phyloP scores from a whole-genome alignment of 176 grass and related monocot genomes.

The Oryza coarctata region DNA sequence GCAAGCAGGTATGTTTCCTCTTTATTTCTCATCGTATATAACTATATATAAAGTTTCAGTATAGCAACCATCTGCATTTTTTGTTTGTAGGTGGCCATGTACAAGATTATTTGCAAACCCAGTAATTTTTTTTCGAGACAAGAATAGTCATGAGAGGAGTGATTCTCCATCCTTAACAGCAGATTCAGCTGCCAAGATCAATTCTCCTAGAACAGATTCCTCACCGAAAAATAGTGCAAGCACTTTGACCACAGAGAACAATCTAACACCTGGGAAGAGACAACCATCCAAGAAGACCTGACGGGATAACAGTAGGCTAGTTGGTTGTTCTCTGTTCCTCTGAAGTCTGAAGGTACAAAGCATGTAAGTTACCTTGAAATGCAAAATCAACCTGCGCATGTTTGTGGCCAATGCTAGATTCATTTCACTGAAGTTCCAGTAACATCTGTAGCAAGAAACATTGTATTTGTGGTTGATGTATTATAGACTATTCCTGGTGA shows the following conservation, averaged over 20 bases:
- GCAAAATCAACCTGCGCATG: constrained; percentile 19
- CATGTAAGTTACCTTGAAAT: constrained; percentile 39
- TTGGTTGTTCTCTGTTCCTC: constrained; percentile 33
- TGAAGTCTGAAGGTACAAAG: constrained; percentile 26
- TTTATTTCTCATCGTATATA: background rate
- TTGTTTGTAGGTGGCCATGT: constrained; percentile 58
- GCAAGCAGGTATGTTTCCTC: constrained; percentile 52
- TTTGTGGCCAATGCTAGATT: constrained; percentile 23
- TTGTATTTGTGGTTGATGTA: constrained; percentile 33
- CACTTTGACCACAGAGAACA: constrained; percentile 48
- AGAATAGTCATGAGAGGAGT: constrained; percentile 43
- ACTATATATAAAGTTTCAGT: constrained; percentile 24
- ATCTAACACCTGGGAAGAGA: constrained; percentile 57
- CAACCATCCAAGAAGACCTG: constrained; percentile 56
- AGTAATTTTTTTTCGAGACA: constrained; percentile 31
- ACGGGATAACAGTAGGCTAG: constrained; percentile 34
- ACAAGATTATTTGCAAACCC: constrained; percentile 62
- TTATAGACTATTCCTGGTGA: constrained; percentile 13
- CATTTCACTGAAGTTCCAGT: constrained; percentile 22
- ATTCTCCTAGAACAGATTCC: constrained; percentile 48
- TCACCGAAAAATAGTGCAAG: constrained; percentile 41
- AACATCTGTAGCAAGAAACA: constrained; percentile 26
- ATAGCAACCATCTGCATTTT: constrained; percentile 13
- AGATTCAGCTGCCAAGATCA: constrained; percentile 41
- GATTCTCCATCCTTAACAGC: constrained; percentile 39